These are phyloP conservation scores for Basidiobolus meristosporus DNA, from an alignment of 371 early-diverging fungal species.

Conservation along the genomic window DNA sequence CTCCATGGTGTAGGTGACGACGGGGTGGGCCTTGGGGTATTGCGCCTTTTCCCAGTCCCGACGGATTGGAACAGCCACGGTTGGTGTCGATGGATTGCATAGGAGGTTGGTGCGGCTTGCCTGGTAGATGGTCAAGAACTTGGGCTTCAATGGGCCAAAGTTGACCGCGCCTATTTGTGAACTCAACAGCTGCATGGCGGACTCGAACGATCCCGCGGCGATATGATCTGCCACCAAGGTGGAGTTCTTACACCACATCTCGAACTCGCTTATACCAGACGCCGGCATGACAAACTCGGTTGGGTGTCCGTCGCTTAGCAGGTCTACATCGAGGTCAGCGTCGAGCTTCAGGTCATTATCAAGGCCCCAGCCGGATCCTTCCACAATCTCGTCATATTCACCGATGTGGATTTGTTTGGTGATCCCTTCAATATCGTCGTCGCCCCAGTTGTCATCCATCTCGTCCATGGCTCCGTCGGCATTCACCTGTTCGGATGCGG, in stretches of 20 bases:
- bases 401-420: constrained; percentile 7
- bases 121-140: constrained; percentile 64
- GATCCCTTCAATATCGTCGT: constrained; percentile 28
- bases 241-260: constrained; percentile 67
- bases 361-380: constrained; percentile 25
- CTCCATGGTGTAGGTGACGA: constrained; percentile 15
- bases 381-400: constrained; percentile 21
- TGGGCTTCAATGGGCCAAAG: constrained; percentile 74
- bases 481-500: constrained; percentile 15
- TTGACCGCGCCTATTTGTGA: constrained; percentile 76
- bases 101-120: constrained; percentile 48
- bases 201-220: constrained; percentile 83
- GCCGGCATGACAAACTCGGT: too few species aligned
- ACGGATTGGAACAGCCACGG: constrained; percentile 36
- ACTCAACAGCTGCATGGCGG: constrained; percentile 82
- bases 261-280: too few species aligned
- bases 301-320: too few species aligned
- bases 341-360: constrained; percentile 26
- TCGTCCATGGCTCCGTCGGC: constrained; percentile 25
- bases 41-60: constrained; percentile 33
- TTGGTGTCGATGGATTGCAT: constrained; percentile 30
- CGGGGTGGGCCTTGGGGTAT: constrained; percentile 27
- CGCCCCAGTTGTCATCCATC: constrained; percentile 53
- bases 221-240: constrained; percentile 73
- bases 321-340: too few species aligned